Percentiles rank a stretch among this genome's conserved stretches.
phyloP scores from a whole-genome alignment of 225 moss, liverwort and hornwort genomes.

The Straminergon stramineum region DNA sequence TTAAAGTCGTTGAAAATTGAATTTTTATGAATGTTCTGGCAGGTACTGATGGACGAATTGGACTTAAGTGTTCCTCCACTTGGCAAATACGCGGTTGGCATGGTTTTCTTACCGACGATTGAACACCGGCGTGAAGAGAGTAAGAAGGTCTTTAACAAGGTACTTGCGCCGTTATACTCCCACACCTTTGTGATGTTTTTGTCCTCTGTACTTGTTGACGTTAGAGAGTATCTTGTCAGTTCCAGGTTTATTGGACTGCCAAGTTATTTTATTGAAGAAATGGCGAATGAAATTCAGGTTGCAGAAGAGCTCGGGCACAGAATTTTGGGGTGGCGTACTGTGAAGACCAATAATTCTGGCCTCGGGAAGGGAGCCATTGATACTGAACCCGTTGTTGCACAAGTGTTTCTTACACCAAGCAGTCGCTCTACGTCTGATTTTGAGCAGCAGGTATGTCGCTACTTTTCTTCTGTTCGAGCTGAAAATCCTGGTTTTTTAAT shows the following conservation, averaged over 20 bases:
- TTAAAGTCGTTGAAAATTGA: background rate
- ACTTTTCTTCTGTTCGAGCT: background rate
- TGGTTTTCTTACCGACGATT: slow-evolving; percentile 64
- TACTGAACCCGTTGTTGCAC: slow-evolving; percentile 76
- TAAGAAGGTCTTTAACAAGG: slow-evolving; percentile 56
- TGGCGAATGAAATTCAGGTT: slow-evolving; percentile 19
- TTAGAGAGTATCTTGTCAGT: background rate
- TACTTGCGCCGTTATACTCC: background rate
- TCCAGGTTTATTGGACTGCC: background rate
- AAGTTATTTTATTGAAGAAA: background rate
- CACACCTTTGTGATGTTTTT: background rate
- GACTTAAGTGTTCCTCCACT: slow-evolving; percentile 49
- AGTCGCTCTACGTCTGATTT: slow-evolving; percentile 38
- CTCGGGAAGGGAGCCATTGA: slow-evolving; percentile 64
- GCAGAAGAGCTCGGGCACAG: slow-evolving; percentile 72
- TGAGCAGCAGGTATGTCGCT: slow-evolving; percentile 59
- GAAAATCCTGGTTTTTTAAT: background rate
- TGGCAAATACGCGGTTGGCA: slow-evolving; percentile 73
- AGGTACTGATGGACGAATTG: slow-evolving; percentile 59
- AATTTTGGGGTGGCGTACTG: slow-evolving; percentile 65
- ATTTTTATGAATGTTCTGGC: background rate
- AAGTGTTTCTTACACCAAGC: slow-evolving; percentile 67
- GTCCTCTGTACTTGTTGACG: background rate
- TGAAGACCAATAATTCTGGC: slow-evolving; percentile 58
- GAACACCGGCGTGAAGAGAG: slow-evolving; percentile 48